Percentiles rank a stretch among this genome's conserved stretches.
These are phyloP conservation scores for Fusarium algeriense DNA, from an alignment of 2,329 filamentous ascomycete genomes.

Conservation along the genomic window DNA sequence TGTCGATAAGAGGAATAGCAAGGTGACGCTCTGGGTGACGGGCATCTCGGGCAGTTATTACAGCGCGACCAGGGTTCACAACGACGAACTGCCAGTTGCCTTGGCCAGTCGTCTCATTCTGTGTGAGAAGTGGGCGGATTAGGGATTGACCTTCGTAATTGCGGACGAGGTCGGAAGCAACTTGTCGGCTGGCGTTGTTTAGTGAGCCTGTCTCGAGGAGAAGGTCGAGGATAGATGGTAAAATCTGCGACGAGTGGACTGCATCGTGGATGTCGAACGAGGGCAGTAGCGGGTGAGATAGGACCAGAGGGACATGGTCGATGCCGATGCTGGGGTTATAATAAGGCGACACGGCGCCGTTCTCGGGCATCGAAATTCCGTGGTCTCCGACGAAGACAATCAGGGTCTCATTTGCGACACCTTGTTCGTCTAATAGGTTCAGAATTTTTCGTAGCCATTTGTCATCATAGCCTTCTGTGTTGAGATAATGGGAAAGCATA, in stretches of 20 bases:
- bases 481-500: conserved; percentile 50
- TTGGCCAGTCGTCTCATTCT: conserved; percentile 35
- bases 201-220: conserved; percentile 50
- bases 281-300: conserved; percentile 50
- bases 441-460: conserved; percentile 49
- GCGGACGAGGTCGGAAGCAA: conserved; percentile 40
- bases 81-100: conserved; percentile 52
- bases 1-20: conserved; percentile 49
- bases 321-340: conserved; percentile 50
- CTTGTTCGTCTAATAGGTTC: conserved; percentile 49
- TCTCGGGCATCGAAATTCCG: conserved; percentile 51
- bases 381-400: conserved; percentile 52
- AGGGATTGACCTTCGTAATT: conserved; percentile 53
- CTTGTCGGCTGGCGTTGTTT: conserved; percentile 33
- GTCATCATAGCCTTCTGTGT: conserved; percentile 51
- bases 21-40: conserved; percentile 49
- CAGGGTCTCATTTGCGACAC: conserved; percentile 51
- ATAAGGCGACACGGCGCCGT: conserved; percentile 47
- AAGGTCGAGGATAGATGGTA: conserved; percentile 51
- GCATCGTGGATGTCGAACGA: conserved; percentile 47
- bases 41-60: conserved; percentile 50
- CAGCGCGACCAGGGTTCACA: conserved; percentile 50
- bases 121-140: conserved; percentile 39
- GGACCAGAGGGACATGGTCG: conserved; percentile 49
- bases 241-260: conserved; percentile 48